Evolutionary conservation across 306 rosid genomes (phyloP), one percentile per base, ranked within the genome.

Genomic region (Casuarina glauca): DNA sequence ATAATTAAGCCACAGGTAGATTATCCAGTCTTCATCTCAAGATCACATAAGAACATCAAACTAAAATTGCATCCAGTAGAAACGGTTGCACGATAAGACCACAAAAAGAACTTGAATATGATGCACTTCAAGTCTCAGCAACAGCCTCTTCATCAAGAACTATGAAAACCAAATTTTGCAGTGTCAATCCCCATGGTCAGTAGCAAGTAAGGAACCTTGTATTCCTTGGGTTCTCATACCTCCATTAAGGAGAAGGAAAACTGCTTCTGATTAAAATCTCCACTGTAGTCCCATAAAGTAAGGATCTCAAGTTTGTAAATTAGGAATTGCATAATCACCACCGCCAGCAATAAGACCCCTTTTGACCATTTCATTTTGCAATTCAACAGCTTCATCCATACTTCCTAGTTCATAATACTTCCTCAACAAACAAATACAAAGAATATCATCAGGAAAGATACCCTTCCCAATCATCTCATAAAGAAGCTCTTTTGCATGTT

Each of bases 381-480:
- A 81, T 78, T 90, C 79, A 68, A 63, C 70, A 69, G 97, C 97
- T 86, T 91, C 97, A 80, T 80, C 84, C 72, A 82, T 64, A 74
- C 85, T 80, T 69, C 97, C 98, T 16, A 82, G 76, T 84, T 92
- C 86, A 74, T 79, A 85, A 88, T 84, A 89, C 75, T 85, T 90
- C 70, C 82, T 89, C 82, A 95, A 62, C 62, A 95, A 87, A 83
- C 63, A 13, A 75, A 86, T 67, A 75, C 94, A 89, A 42, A 95
- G 91, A 83, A 92, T 78, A 74, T 91, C 90, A 49, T 95, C 97
- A 44, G 97, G 98, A 78, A 80, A 73, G 41, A 95, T 85, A 72
- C 82, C 90, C 80, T 92, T 93, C 76, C 42, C 83, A 49, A 91
- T 81, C 98, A 95, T 95, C 86, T 95, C 97, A 49, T 89, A 72